Evolutionary conservation across 129 eudicot species (phyloP).

Genomic region (Centella asiatica): DNA sequence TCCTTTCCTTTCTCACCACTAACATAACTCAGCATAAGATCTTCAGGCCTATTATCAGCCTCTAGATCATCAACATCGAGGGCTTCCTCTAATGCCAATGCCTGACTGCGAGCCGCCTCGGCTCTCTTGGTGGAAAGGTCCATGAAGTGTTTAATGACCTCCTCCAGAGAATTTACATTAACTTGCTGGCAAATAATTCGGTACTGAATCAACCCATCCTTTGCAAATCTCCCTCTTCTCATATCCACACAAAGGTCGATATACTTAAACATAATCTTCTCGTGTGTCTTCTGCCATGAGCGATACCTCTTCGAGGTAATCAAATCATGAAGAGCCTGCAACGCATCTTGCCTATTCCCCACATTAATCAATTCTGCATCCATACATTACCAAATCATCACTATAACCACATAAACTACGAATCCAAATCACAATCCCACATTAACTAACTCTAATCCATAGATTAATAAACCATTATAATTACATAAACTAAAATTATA

Average conservation of each 20-base stretch:
- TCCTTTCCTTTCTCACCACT: slow-evolving; percentile 96
- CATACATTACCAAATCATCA: slow-evolving; percentile 9
- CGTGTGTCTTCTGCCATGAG: slow-evolving; percentile 91
- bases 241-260: slow-evolving; percentile 88
- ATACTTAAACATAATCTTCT: slow-evolving; percentile 84
- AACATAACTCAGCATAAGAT: slow-evolving; percentile 87
- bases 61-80: slow-evolving; percentile 90
- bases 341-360: slow-evolving; percentile 84
- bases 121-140: slow-evolving; percentile 87
- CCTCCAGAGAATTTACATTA: slow-evolving; percentile 77
- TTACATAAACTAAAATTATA: no score
- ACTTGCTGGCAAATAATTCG: slow-evolving; percentile 92
- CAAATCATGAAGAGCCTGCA: slow-evolving; percentile 77
- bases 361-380: slow-evolving; percentile 83
- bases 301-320: slow-evolving; percentile 84
- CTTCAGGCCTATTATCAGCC: slow-evolving; percentile 94
- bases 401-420: neutral
- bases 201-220: slow-evolving; percentile 95
- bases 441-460: no score
- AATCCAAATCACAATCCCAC: no score
- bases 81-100: slow-evolving; percentile 88
- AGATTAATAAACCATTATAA: no score
- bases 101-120: slow-evolving; percentile 84
- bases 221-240: slow-evolving; percentile 91
- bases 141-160: slow-evolving; percentile 92